phyloP scores from a whole-genome alignment of 2,329 filamentous ascomycete genomes.

The Sclerotinia spermophila region DNA sequence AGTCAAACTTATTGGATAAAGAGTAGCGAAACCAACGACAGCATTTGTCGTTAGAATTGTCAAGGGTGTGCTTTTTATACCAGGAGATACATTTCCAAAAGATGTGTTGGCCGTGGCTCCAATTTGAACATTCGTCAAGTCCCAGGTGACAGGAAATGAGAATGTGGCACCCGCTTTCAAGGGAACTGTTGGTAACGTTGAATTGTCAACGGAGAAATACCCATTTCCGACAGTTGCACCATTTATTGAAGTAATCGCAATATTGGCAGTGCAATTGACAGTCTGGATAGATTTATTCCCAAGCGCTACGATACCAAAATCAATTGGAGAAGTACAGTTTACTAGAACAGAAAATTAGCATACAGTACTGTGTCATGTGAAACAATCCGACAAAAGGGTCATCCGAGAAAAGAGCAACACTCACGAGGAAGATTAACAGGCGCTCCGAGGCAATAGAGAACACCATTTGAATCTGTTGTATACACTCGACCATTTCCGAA shows the following conservation, averaged over 20 bases:
- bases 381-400: neutral
- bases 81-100: conserved; percentile 30
- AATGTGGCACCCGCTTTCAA: conserved; percentile 36
- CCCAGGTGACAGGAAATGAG: conserved; percentile 39
- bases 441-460: conserved; percentile 35
- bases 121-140: conserved; percentile 28
- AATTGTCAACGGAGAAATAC: conserved; percentile 35
- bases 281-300: conserved; percentile 29
- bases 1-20: conserved; percentile 37
- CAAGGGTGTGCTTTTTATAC: conserved; percentile 38
- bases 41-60: conserved; percentile 39
- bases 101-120: conserved; percentile 22
- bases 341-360: conserved; percentile 20
- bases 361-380: too few species aligned
- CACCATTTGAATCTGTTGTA: conserved; percentile 31
- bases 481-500: conserved; percentile 41
- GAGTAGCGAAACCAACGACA: conserved; percentile 36
- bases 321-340: conserved; percentile 38
- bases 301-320: conserved; percentile 38
- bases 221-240: conserved; percentile 35
- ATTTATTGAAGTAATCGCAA: conserved; percentile 37
- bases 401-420: neutral
- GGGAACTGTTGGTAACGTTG: conserved; percentile 36
- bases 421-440: conserved; percentile 38
- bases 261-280: conserved; percentile 37